Base-by-base conservation (phyloP, 2,329 filamentous ascomycete genomes). In the Rhexocercosporidium sp. region DNA sequence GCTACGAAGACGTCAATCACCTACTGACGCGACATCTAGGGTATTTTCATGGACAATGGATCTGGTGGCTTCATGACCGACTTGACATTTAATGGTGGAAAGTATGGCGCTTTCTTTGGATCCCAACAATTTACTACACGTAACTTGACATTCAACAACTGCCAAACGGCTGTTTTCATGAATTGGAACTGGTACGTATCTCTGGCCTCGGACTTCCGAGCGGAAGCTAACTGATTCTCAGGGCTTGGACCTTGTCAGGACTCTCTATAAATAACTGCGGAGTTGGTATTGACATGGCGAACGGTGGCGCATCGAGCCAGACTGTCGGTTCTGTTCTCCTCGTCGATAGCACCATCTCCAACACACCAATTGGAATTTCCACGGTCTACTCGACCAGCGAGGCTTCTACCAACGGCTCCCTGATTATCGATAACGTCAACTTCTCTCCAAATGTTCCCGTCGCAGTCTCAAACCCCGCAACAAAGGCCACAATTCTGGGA, bases 351-450 rank as follows among this genome's bases (percentile, higher is more conserved):
- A 88, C 84, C 72, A 88, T 97, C 75, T 86, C 84, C 71, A 90
- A 92, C 80, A 95, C 92, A 1, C 86, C 86, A 1, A 86, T 93
- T 64, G 95, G 92, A 72, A 85, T 97, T 75, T 87, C 87, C 73
- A 95, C 93, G 29, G 87, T 90, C 1, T 97, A 92, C 81, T 84
- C 86, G 72, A 80, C 85, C 6, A 79, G 80, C 64, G 84, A 89
- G 66, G 84, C 88, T 25, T 81, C 84, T 65, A 92, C 92, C 73
- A 95, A 94, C 75, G 93, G 92, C 68, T 93, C 92, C 16, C 85
- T 97, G 54, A 86, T 97, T 72, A 79, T 98, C 12, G 92, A 97
- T 81, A 97, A 97, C 73, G 92, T 96, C 39, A 93, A 97, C 80
- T 93, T 97, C 81, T 69, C 73, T 71, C 82, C 83, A 57, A 89